These are phyloP conservation scores for Penicillium bovifimosum DNA, from an alignment of 495 filamentous ascomycete species.

Conservation along the genomic window DNA sequence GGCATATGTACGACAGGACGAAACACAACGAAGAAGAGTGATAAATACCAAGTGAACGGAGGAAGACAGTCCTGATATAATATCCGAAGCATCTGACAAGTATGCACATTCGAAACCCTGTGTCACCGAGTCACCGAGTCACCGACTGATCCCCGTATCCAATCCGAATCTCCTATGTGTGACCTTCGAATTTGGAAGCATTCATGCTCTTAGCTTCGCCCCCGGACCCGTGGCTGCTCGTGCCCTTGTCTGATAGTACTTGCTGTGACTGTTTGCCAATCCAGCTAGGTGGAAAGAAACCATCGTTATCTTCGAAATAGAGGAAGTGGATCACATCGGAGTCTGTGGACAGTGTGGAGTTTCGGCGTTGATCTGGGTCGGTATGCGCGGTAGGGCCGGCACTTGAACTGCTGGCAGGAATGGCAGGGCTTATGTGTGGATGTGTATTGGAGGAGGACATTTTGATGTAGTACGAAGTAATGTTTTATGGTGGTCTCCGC, in stretches of 20 bases:
- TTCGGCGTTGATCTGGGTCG: slow-evolving; percentile 2
- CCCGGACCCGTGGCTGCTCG: slow-evolving; percentile 1
- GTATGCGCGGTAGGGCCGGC: neutral
- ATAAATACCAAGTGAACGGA: too few relatives aligned
- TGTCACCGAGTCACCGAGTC: neutral
- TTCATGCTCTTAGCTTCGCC: neutral
- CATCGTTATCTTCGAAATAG: slow-evolving; percentile 39
- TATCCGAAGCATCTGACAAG: too few relatives aligned
- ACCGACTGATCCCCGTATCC: neutral
- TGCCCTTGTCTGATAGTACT: slow-evolving; percentile 14
- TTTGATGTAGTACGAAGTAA: neutral
- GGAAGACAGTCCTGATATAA: too few relatives aligned
- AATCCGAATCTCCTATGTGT: neutral
- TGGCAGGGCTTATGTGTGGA: neutral
- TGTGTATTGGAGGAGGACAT: neutral
- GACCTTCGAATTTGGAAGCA: neutral
- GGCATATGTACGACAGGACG: too few relatives aligned
- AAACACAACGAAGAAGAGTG: too few relatives aligned
- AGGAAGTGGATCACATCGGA: slow-evolving; percentile 31
- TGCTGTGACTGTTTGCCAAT: slow-evolving; percentile 20
- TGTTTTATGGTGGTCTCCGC: neutral
- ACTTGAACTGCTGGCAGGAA: neutral
- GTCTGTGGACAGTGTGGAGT: slow-evolving; percentile 7
- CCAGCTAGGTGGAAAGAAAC: slow-evolving; percentile 38
- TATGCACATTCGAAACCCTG: neutral